Percentiles rank a stretch among this genome's conserved stretches.
Evolutionary conservation across 1,139 yeast species (phyloP).

Genomic region (Meyerozyma guilliermondii): DNA sequence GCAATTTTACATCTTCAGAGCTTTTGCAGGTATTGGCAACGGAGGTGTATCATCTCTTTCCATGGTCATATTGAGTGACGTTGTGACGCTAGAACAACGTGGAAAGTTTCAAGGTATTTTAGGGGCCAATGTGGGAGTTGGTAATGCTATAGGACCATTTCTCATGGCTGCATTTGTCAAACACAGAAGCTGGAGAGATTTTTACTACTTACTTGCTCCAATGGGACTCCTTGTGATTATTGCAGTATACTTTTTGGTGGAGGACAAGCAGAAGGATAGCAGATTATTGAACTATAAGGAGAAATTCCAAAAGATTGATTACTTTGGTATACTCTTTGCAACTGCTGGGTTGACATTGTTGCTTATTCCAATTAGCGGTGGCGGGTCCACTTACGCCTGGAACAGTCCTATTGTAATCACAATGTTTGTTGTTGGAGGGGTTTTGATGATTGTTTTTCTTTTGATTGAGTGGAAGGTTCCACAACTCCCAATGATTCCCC

Average conservation of each 20-base stretch:
- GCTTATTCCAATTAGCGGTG: constrained; percentile 48
- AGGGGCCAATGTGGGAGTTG: constrained; percentile 48
- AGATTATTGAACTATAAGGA: constrained; percentile 22
- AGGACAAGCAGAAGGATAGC: constrained; percentile 17
- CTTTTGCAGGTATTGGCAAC: constrained; percentile 40
- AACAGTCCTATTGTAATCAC: constrained; percentile 42
- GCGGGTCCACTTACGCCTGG: constrained; percentile 51
- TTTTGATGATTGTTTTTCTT: constrained; percentile 34
- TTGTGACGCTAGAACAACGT: constrained; percentile 36
- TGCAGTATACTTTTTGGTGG: constrained; percentile 21
- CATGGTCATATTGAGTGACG: constrained; percentile 42
- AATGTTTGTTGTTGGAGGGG: constrained; percentile 43
- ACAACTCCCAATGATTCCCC: constrained; percentile 52
- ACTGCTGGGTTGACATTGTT: constrained; percentile 39
- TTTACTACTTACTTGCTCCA: constrained; percentile 44
- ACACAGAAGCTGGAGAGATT: constrained; percentile 44
- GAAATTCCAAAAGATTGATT: constrained; percentile 42
- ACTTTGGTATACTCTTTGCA: constrained; percentile 42
- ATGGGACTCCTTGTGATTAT: constrained; percentile 26
- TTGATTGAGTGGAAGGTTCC: constrained; percentile 48
- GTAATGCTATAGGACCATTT: constrained; percentile 53
- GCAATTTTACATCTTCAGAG: constrained; percentile 37
- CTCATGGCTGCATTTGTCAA: constrained; percentile 48
- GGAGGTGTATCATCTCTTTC: constrained; percentile 41
- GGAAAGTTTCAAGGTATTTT: constrained; percentile 44